These are phyloP conservation scores for Abrus precatorius DNA, from an alignment of 306 rosid genomes.

Conservation along the genomic window DNA sequence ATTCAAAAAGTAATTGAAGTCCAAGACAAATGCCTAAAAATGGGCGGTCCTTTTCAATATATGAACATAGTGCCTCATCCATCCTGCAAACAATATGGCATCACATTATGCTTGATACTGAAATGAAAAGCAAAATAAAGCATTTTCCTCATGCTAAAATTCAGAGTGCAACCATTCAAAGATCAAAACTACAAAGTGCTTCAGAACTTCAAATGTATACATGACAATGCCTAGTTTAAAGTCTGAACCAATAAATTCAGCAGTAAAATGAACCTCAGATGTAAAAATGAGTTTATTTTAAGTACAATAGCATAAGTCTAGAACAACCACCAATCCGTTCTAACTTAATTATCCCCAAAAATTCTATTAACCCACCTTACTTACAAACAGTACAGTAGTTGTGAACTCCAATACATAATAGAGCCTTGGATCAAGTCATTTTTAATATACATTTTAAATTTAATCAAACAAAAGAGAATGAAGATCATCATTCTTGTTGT, in stretches of 20 bases:
- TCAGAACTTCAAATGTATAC: not conserved
- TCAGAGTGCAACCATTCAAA: slow-evolving; percentile 4
- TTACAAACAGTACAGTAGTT: not conserved
- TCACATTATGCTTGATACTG: slow-evolving; percentile 18
- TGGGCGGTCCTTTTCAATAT: slow-evolving; percentile 86
- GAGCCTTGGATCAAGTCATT: not conserved
- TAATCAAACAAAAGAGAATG: not conserved
- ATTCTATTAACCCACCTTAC: not conserved
- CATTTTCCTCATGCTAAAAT: slow-evolving; percentile 18
- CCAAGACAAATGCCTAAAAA: slow-evolving; percentile 98
- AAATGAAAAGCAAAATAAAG: slow-evolving; percentile 6
- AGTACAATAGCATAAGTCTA: not conserved
- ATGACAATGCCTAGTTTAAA: slow-evolving; percentile 15
- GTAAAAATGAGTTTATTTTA: slow-evolving; percentile 24
- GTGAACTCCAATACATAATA: slow-evolving; percentile 23
- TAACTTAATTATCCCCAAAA: slow-evolving; percentile 2
- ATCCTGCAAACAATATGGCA: slow-evolving; percentile 64
- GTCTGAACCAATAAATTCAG: slow-evolving; percentile 17
- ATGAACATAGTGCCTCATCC: slow-evolving; percentile 88
- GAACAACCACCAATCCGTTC: slow-evolving; percentile 12
- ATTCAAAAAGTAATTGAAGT: slow-evolving; percentile 94
- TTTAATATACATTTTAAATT: not conserved
- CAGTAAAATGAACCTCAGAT: slow-evolving; percentile 8
- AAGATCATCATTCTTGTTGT: not conserved
- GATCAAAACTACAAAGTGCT: not conserved